Percentiles rank a stretch among this genome's conserved stretches.
phyloP scores from a whole-genome alignment of 176 grass and related monocot genomes.

The Microstegium vimineum region DNA sequence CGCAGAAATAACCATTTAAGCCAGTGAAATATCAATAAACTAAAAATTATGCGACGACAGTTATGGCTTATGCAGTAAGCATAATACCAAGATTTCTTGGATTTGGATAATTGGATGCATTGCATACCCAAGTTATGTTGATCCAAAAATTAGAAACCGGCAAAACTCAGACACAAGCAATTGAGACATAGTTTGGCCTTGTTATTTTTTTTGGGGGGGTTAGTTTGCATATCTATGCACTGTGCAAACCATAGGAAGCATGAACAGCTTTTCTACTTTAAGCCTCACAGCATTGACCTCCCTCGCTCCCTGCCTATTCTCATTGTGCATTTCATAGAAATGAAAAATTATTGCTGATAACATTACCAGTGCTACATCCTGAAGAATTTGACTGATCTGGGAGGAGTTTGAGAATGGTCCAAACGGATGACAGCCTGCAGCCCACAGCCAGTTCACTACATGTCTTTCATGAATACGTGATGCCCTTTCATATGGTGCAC shows the following conservation, averaged over 20 bases:
- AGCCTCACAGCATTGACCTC: neutral
- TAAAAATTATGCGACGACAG: neutral
- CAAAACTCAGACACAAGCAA: neutral
- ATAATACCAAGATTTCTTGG: constrained; percentile 1
- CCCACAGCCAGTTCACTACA: constrained; percentile 86
- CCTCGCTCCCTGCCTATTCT: neutral
- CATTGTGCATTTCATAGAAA: constrained; percentile 15
- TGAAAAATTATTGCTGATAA: neutral
- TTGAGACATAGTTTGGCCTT: neutral
- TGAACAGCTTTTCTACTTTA: neutral
- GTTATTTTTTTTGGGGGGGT: neutral
- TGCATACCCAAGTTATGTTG: neutral
- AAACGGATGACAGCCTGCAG: constrained; percentile 91
- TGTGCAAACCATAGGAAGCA: constrained; percentile 2
- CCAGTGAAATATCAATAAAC: constrained; percentile 18
- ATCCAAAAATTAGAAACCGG: neutral
- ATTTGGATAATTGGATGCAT: neutral
- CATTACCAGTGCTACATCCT: constrained; percentile 94
- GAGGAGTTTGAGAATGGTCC: constrained; percentile 96
- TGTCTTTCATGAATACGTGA: constrained; percentile 84
- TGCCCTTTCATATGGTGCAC: constrained; percentile 88
- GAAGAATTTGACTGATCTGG: constrained; percentile 86
- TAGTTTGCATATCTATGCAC: neutral
- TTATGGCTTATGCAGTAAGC: neutral
- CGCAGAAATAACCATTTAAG: constrained; percentile 4